A percentile compares a stretch with the other conserved stretches of the same genome.
Conservation (phyloP, 2,329 filamentous ascomycete genomes). For the Trichoderma oligosporum region DNA sequence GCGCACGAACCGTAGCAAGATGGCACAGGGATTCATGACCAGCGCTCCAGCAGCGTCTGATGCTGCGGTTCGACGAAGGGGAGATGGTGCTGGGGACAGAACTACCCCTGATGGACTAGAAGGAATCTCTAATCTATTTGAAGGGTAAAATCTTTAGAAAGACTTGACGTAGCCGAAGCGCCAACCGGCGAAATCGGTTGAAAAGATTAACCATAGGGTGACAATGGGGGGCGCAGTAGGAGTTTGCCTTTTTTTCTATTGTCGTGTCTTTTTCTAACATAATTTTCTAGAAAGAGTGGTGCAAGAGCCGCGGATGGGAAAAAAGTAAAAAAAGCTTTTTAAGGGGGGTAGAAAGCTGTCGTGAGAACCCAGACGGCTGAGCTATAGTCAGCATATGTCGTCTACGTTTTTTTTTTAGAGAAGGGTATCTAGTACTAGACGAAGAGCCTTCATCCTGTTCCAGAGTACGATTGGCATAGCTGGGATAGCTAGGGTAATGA, state of each 20-base stretch:
- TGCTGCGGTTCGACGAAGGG: not conserved
- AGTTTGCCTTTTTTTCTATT: constrained; percentile 6
- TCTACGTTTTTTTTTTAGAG: not conserved
- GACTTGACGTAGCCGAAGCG: not conserved
- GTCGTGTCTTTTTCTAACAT: not conserved
- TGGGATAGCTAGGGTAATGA: not conserved
- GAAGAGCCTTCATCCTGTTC: not conserved
- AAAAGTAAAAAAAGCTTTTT: not conserved
- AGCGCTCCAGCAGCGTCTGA: constrained; percentile 35
- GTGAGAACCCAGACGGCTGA: not conserved
- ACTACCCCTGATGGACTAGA: constrained; percentile 51
- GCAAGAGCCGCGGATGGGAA: not conserved
- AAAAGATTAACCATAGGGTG: not conserved
- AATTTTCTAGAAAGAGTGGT: not conserved
- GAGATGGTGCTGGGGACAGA: constrained; percentile 24
- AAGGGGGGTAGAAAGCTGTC: not conserved
- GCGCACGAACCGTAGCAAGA: constrained; percentile 38
- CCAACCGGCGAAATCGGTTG: not conserved
- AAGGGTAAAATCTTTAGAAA: constrained; percentile 1
- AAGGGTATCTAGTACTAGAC: not conserved
- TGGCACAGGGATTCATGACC: constrained; percentile 65
- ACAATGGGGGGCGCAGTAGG: constrained; percentile 4
- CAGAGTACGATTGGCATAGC: not conserved
- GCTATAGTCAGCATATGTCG: not conserved
- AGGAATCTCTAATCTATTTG: constrained; percentile 52